A percentile compares a stretch with the other conserved stretches of the same genome.
Conservation (phyloP, 2,329 filamentous ascomycete species). For the Fusarium agapanthi region DNA sequence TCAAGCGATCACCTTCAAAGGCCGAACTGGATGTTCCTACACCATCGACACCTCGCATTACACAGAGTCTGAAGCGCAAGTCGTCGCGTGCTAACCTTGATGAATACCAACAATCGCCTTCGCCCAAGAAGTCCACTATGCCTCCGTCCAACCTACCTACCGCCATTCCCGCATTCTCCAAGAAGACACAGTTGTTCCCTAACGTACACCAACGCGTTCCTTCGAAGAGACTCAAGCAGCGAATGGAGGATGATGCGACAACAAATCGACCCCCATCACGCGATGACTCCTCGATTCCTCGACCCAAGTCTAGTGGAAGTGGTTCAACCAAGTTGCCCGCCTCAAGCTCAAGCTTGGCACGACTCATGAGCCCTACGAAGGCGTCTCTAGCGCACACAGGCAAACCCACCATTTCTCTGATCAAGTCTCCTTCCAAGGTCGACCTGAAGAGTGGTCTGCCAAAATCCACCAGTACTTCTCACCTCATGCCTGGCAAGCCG, state of each 20-base stretch:
- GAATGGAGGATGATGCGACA: constrained; percentile 74
- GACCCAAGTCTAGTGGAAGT: constrained; percentile 50
- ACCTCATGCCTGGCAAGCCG: constrained; percentile 46
- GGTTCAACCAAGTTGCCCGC: constrained; percentile 47
- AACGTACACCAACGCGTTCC: constrained; percentile 46
- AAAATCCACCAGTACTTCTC: constrained; percentile 62
- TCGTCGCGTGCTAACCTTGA: constrained; percentile 45
- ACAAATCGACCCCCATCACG: constrained; percentile 68
- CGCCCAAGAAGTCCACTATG: constrained; percentile 41
- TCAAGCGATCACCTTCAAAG: constrained; percentile 66
- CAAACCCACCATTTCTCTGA: constrained; percentile 45
- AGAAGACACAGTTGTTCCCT: constrained; percentile 27
- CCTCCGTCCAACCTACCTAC: constrained; percentile 34
- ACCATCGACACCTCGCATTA: constrained; percentile 52
- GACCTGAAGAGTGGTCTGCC: constrained; percentile 50
- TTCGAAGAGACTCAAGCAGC: constrained; percentile 77
- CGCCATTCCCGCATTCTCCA: constrained; percentile 27
- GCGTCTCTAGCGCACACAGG: constrained; percentile 62
- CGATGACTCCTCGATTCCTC: constrained; percentile 59
- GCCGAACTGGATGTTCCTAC: constrained; percentile 59
- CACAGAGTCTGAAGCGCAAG: constrained; percentile 47
- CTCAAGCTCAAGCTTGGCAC: constrained; percentile 60
- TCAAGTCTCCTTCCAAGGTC: constrained; percentile 58
- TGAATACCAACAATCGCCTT: constrained; percentile 42
- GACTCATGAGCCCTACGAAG: constrained; percentile 81